Percentiles rank a stretch among this genome's conserved stretches.
Conservation (phyloP, 1,139 yeast genomes). For the Candida glucosophila region DNA sequence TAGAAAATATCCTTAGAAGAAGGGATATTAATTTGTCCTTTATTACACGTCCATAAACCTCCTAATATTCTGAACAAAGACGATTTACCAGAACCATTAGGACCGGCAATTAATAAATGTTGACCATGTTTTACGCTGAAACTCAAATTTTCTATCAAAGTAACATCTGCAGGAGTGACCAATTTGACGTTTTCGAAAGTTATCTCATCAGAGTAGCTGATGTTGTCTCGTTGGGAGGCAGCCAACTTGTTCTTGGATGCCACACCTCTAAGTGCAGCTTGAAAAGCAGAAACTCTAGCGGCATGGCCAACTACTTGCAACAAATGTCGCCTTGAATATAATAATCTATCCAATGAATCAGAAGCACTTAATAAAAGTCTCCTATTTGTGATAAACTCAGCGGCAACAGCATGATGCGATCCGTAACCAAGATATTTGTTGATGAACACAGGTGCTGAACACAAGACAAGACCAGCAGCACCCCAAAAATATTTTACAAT, state of each 20-base stretch:
- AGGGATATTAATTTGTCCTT: constrained; percentile 59
- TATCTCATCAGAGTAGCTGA: constrained; percentile 46
- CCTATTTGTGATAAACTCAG: constrained; percentile 84
- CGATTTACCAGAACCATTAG: constrained; percentile 93
- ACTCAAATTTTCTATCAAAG: constrained; percentile 55
- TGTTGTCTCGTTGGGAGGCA: constrained; percentile 20
- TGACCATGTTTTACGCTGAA: constrained; percentile 76
- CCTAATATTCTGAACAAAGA: constrained; percentile 85
- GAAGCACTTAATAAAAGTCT: constrained; percentile 79
- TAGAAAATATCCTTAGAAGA: constrained; percentile 68
- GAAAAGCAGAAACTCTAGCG: constrained; percentile 62
- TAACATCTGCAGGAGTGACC: constrained; percentile 77
- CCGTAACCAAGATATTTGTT: constrained; percentile 44
- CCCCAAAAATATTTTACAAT: constrained; percentile 94
- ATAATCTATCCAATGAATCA: constrained; percentile 80
- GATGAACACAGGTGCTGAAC: constrained; percentile 85
- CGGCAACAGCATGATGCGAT: constrained; percentile 50
- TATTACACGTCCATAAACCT: constrained; percentile 84
- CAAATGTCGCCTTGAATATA: constrained; percentile 76
- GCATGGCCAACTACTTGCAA: constrained; percentile 85
- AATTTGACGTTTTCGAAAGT: constrained; percentile 68
- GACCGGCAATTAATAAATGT: constrained; percentile 85
- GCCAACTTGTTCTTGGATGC: constrained; percentile 3
- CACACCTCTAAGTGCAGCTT: constrained; percentile 53
- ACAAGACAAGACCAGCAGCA: constrained; percentile 81